phyloP scores from a whole-genome alignment of 139 green algal genomes.

The Tetradesmus lagerheimii region DNA sequence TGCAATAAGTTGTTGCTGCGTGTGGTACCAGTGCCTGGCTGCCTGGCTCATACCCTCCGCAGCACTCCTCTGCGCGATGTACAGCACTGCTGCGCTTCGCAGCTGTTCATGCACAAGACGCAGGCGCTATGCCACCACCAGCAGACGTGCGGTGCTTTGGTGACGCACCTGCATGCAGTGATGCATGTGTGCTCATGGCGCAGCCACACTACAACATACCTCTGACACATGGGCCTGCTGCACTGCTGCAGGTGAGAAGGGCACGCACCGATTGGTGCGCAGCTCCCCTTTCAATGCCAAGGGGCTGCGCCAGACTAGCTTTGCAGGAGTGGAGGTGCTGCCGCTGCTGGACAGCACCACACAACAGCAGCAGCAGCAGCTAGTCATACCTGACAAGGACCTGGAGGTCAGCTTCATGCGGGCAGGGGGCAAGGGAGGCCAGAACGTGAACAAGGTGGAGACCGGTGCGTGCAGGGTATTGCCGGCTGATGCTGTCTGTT shows the following conservation, averaged over 20 bases:
- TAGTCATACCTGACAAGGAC: slow-evolving; percentile 67
- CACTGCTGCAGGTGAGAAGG: slow-evolving; percentile 81
- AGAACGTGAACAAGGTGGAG: slow-evolving; percentile 99
- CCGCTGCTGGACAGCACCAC: slow-evolving; percentile 63
- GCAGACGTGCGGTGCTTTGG: no score
- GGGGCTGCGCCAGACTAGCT: slow-evolving; percentile 93
- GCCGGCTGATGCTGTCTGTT: neutral
- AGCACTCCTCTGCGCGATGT: no score
- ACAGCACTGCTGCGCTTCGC: no score
- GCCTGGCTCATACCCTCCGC: no score
- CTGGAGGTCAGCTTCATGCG: slow-evolving; percentile 92
- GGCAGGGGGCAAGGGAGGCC: slow-evolving; percentile 83
- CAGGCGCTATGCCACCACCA: no score
- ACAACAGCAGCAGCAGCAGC: slow-evolving; percentile 10
- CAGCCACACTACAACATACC: no score
- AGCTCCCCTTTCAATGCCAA: slow-evolving; percentile 95
- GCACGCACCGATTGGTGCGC: slow-evolving; percentile 96
- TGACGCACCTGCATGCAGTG: no score
- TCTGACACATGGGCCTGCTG: no score
- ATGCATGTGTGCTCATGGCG: no score
- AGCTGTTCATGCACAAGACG: no score
- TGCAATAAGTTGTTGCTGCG: no score
- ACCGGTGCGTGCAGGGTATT: slow-evolving; percentile 42
- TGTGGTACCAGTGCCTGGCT: neutral
- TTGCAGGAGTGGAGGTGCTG: slow-evolving; percentile 94